These are phyloP conservation scores for Neocatenulostroma microsporum DNA, from an alignment of 2,329 filamentous ascomycete genomes.

Conservation along the genomic window DNA sequence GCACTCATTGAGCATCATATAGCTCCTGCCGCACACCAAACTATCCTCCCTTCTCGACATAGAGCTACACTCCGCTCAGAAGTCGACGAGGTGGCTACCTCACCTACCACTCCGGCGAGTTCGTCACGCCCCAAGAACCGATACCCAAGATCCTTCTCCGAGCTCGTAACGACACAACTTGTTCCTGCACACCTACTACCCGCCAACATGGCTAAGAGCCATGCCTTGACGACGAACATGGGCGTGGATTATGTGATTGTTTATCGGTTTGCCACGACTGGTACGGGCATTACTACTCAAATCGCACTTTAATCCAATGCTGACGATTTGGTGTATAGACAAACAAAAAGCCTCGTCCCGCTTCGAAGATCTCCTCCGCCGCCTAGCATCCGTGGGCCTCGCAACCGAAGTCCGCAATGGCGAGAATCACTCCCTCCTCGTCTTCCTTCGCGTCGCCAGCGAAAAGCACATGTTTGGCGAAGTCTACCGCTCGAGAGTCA, in stretches of 20 bases:
- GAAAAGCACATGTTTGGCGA: constrained; percentile 67
- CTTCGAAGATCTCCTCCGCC: constrained; percentile 70
- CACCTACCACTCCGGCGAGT: too few relatives aligned
- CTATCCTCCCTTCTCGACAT: too few relatives aligned
- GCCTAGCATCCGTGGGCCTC: constrained; percentile 70
- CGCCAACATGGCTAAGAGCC: constrained; percentile 28
- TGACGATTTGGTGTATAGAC: constrained; percentile 41
- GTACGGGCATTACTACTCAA: constrained; percentile 43
- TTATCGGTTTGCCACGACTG: constrained; percentile 62
- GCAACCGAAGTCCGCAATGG: constrained; percentile 80
- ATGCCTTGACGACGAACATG: constrained; percentile 44
- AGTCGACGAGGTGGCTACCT: too few relatives aligned
- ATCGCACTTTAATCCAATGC: constrained; percentile 1
- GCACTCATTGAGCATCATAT: too few relatives aligned
- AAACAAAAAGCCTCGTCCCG: constrained; percentile 61
- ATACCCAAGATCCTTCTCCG: constrained; percentile 16
- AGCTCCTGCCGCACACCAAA: constrained; percentile 4
- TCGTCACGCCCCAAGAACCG: constrained; percentile 2
- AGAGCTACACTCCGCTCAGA: too few relatives aligned
- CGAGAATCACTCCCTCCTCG: constrained; percentile 63
- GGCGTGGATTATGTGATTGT: constrained; percentile 84
- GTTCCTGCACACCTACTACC: constrained; percentile 14
- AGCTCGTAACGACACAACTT: constrained; percentile 25
- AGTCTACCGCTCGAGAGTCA: constrained; percentile 71
- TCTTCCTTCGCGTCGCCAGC: constrained; percentile 77